Evolutionary conservation across 495 filamentous ascomycete species (phyloP), one percentile per base, ranked within the genome.

Genomic region (Lophiotrema nucula): DNA sequence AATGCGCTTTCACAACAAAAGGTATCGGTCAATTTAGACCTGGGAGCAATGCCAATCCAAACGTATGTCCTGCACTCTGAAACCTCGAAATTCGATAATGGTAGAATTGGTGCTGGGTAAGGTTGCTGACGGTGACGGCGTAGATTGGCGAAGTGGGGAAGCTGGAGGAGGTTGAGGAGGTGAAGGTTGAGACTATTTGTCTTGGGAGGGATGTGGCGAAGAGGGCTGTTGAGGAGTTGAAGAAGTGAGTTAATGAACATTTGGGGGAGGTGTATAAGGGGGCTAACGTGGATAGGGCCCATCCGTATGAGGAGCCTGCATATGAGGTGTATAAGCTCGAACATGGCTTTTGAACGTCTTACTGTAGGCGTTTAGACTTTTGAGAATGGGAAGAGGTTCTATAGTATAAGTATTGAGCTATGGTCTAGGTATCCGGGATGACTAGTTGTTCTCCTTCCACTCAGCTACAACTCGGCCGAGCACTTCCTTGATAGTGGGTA

Each of bases 241-340:
- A 85, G 70, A 75, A 67, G 84, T 86, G 55, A 59, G 80, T 75
- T 47, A 58, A 42, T 53, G 31, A 35, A 8, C 31, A 35, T 39
- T 62, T 56, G 45, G 18, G 47, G n/a, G 22, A 39, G 16, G 48
- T n/a, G n/a, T n/a, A 22, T 4, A 31, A 41, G 16, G 39, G 38
- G 38, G 5, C 12, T 22, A 28, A 5, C 16, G 43, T 37, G 10
- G 26, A 41, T 60, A 84, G 83, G 63, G 79, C 83, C 21, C 88
- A 92, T 80, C 89, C 88, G 22, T 92, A 92, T 66, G 88, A 91
- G 65, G 85, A 87, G 66, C 80, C 82, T 13, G 79, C 83, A 1
- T 92, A 92, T 76, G 80, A 86, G 57, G 87, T 90, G 22, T 85
- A 81, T 70, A 86, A 80, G 69, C 67, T 90, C 65, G 86, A 92